Evolutionary conservation across 352 stramenopile genomes (phyloP).

Genomic region (Lagenidium giganteum): DNA sequence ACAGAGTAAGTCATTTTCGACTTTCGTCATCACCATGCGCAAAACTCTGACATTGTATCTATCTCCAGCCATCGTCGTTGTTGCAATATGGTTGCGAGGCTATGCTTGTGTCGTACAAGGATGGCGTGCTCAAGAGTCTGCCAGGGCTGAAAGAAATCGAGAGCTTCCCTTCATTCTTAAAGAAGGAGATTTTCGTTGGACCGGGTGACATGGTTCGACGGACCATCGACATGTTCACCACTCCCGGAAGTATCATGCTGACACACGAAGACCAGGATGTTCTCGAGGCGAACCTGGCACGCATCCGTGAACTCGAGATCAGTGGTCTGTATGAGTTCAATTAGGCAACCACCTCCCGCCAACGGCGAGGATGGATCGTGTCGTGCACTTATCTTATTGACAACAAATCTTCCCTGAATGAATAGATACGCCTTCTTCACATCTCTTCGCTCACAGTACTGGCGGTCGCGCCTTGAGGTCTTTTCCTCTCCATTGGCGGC

Average conservation of each 20-base stretch:
- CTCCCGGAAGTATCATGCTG: constrained; percentile 92
- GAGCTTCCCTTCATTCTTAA: constrained; percentile 89
- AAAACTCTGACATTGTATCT: constrained; percentile 1
- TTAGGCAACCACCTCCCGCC: constrained; percentile 11
- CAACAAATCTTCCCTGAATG: too few species aligned
- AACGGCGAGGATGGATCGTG: neutral
- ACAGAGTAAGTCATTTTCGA: constrained; percentile 43
- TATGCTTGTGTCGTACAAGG: constrained; percentile 91
- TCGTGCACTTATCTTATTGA: neutral
- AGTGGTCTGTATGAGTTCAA: constrained; percentile 69
- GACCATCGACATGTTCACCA: constrained; percentile 95
- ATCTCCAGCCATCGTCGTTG: constrained; percentile 43
- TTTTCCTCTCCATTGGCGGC: too few species aligned
- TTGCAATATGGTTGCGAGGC: constrained; percentile 89
- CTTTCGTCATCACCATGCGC: too few species aligned
- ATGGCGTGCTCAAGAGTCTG: constrained; percentile 88
- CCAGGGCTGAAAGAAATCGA: constrained; percentile 90
- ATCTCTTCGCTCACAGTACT: too few species aligned
- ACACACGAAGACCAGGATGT: constrained; percentile 84
- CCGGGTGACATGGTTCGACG: constrained; percentile 79
- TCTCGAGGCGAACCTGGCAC: constrained; percentile 84
- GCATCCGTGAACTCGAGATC: constrained; percentile 86
- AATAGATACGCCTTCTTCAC: too few species aligned
- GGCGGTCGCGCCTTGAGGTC: too few species aligned
- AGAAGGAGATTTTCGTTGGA: constrained; percentile 86